Evolutionary conservation across 1,139 yeast genomes (phyloP), one percentile per base, ranked within the genome.

Genomic region (Casaregolazyma suthepensis): DNA sequence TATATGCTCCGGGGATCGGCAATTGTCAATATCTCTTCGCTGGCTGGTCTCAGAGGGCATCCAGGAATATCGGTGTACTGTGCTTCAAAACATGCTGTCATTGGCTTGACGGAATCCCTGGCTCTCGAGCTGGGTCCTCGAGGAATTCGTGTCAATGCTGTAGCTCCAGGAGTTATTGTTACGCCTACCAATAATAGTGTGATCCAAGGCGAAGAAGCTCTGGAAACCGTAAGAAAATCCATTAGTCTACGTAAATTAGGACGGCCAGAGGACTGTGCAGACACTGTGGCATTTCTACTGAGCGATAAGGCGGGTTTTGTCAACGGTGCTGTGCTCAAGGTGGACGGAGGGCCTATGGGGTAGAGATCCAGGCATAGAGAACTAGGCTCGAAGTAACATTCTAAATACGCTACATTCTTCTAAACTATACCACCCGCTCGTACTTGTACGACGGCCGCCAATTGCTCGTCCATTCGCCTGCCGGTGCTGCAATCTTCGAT

Each of bases 71-170:
- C 40, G 9, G 40, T 35, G 18, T 35, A 35, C 13, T 35, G 40
- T 15, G 40, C 40, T 35, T 35, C 40, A n/a, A 35, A 35, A 15
- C 40, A 35, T 15, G 40, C 40, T 13, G 40, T 35, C 2, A 35
- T n/a, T 35, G 40, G 40, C 17, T 15, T 35, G 17, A 35, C 40
- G 13, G 40, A 35, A 35, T 35, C 40, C 15, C 13, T 35, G 17
- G 94, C 96, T 0, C 90, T 87, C 9, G 97, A 90, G 69, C 75
- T 88, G 57, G 97, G 96, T 1, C 96, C 96, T 0, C 67, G 85
- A 55, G 96, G 96, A 2, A 79, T 90, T 48, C 77, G 93, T 54
- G 78, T 82, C 51, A 90, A 90, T 67, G 81, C 87, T 66, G 79
- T 90, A 59, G 96, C 96, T 0, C 97, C 97, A 0, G 96, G 96